These are phyloP conservation scores for Talaromyces marneffei DNA, from an alignment of 2,329 filamentous ascomycete genomes.

Conservation along the genomic window DNA sequence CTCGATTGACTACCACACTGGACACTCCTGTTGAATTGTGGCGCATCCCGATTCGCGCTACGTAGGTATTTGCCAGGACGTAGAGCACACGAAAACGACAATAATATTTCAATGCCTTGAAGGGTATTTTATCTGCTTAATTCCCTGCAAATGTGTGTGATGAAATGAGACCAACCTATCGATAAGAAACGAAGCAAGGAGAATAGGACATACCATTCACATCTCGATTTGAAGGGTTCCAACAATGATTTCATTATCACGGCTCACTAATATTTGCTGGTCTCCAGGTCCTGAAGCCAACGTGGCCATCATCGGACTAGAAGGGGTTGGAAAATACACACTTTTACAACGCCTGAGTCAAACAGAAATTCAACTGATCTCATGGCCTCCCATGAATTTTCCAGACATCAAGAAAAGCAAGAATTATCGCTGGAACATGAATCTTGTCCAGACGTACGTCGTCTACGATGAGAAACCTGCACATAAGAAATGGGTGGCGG, in stretches of 20 bases:
- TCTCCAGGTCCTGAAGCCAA: neutral
- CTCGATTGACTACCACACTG: neutral
- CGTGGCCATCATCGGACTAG: neutral
- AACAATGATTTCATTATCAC: neutral
- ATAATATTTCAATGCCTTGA: neutral
- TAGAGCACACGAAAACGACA: neutral
- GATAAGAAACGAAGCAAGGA: neutral
- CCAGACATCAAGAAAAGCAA: neutral
- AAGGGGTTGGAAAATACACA: neutral
- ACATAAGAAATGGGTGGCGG: neutral
- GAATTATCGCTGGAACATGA: neutral
- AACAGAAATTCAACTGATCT: neutral
- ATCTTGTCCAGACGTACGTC: neutral
- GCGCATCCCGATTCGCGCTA: neutral
- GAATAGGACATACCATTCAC: neutral
- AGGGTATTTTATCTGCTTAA: neutral
- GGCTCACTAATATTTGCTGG: neutral
- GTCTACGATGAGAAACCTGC: neutral
- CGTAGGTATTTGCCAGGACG: too few species aligned
- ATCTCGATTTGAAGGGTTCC: neutral
- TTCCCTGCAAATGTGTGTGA: neutral
- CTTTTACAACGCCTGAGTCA: neutral
- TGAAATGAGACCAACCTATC: neutral
- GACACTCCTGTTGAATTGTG: neutral
- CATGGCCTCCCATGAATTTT: neutral